phyloP scores from a whole-genome alignment of 805 yeast genomes.

The Yarrowia sp. region DNA sequence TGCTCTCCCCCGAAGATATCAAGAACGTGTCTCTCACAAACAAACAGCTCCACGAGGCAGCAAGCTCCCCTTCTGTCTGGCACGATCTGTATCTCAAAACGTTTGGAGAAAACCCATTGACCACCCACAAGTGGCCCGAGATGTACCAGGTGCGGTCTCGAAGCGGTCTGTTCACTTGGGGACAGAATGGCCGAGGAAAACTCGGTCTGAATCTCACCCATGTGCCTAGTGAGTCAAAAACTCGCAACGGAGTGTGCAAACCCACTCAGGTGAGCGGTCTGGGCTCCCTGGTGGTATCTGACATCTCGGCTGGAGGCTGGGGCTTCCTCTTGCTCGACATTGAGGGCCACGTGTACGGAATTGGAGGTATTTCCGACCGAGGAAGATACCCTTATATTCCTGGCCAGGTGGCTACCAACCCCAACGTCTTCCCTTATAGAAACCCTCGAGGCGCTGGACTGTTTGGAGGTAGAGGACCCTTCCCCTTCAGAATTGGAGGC shows the following conservation, averaged over 20 bases:
- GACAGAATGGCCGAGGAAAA: slow-evolving; percentile 50
- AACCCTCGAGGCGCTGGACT: slow-evolving; percentile 18
- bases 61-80: slow-evolving; percentile 56
- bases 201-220: slow-evolving; percentile 42
- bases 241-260: slow-evolving; percentile 49
- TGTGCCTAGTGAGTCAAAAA: slow-evolving; percentile 37
- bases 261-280: slow-evolving; percentile 54
- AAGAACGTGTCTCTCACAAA: slow-evolving; percentile 53
- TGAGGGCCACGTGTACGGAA: slow-evolving; percentile 64
- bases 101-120: slow-evolving; percentile 56
- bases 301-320: slow-evolving; percentile 69
- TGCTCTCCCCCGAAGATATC: slow-evolving; percentile 51
- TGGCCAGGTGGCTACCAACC: background rate
- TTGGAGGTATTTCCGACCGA: slow-evolving; percentile 51
- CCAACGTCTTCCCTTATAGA: background rate
- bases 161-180: slow-evolving; percentile 61
- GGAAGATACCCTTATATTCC: slow-evolving; percentile 27
- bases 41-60: slow-evolving; percentile 50
- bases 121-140: slow-evolving; percentile 59
- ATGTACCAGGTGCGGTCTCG: slow-evolving; percentile 54
- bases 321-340: slow-evolving; percentile 64
- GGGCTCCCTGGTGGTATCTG: slow-evolving; percentile 52
- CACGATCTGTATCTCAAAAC: slow-evolving; percentile 54
- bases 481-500: slow-evolving; percentile 19
- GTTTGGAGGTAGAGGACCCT: slow-evolving; percentile 23